These are phyloP conservation scores for Alternaria panax DNA, from an alignment of 2,329 filamentous ascomycete species.

Conservation along the genomic window DNA sequence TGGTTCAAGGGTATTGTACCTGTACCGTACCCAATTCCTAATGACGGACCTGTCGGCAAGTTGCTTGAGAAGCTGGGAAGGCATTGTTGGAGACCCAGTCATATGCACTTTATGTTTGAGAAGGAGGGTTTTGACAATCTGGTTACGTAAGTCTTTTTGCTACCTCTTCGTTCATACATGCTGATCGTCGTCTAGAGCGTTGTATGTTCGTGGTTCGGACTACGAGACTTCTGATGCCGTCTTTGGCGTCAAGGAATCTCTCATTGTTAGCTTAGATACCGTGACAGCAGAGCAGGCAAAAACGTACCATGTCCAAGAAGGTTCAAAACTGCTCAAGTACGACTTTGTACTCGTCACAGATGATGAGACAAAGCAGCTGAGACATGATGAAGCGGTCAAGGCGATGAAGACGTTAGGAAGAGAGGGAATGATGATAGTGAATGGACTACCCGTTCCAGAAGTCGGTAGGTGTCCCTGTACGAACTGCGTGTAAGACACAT, in stretches of 20 bases:
- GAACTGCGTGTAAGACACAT: no score
- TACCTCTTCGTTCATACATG: background rate
- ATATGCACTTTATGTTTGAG: constrained; percentile 71
- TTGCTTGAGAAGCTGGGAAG: constrained; percentile 39
- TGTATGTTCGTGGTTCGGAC: constrained; percentile 79
- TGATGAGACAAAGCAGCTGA: constrained; percentile 70
- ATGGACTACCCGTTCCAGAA: constrained; percentile 79
- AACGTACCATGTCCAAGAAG: constrained; percentile 66
- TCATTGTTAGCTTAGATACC: constrained; percentile 56
- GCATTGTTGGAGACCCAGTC: constrained; percentile 49
- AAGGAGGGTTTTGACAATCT: constrained; percentile 67
- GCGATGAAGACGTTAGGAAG: constrained; percentile 71
- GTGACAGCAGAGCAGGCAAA: constrained; percentile 39
- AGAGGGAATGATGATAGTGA: constrained; percentile 73
- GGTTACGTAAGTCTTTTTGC: constrained; percentile 72
- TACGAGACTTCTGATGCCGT: constrained; percentile 86
- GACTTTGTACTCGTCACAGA: constrained; percentile 81
- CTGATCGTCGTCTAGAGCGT: constrained; percentile 60
- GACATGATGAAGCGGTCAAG: constrained; percentile 70
- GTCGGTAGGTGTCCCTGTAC: no score
- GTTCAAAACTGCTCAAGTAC: constrained; percentile 69
- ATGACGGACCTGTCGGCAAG: constrained; percentile 74
- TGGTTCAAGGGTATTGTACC: constrained; percentile 88
- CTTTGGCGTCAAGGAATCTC: constrained; percentile 83
- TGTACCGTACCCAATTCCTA: constrained; percentile 83